Evolutionary conservation across 139 green algal species (phyloP).

Genomic region (Chara braunii): DNA sequence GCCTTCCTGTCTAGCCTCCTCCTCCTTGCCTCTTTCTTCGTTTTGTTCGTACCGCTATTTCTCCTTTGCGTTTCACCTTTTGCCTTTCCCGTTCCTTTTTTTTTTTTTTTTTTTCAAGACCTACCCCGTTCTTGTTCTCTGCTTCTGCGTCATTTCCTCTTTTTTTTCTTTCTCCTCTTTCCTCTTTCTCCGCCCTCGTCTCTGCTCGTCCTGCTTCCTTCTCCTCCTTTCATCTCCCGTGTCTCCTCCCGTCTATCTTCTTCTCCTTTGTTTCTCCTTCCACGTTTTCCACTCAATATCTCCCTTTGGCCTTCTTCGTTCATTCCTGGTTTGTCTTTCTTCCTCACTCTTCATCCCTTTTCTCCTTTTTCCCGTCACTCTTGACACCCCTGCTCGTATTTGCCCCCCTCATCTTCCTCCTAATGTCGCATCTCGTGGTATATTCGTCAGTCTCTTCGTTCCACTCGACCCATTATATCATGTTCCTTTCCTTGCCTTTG

Average conservation of each 20-base stretch:
- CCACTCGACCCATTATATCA: conserved; percentile 8
- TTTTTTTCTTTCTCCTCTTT: background rate
- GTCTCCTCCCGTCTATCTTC: background rate
- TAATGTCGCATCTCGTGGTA: conserved; percentile 27
- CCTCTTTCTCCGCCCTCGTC: too few species aligned
- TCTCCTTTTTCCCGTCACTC: background rate
- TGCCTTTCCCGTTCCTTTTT: too few species aligned
- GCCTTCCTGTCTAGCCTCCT: background rate
- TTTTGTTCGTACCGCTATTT: background rate
- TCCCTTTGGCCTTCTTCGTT: too few species aligned
- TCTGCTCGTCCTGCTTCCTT: background rate
- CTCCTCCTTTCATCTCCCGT: background rate
- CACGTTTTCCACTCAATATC: background rate
- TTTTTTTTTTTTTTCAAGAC: background rate
- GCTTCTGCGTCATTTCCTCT: background rate
- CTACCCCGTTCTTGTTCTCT: background rate
- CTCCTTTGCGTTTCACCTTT: background rate
- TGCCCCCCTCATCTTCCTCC: background rate
- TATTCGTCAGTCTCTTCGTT: conserved; percentile 25
- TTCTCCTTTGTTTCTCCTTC: background rate
- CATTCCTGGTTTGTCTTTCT: background rate
- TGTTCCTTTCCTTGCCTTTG: conserved; percentile 15
- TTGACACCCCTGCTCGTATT: background rate
- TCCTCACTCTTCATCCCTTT: background rate
- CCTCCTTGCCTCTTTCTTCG: background rate